Percentiles rank a stretch among this genome's conserved stretches.
Conservation (phyloP, 2,329 filamentous ascomycete genomes). For the Apiospora aurea region DNA sequence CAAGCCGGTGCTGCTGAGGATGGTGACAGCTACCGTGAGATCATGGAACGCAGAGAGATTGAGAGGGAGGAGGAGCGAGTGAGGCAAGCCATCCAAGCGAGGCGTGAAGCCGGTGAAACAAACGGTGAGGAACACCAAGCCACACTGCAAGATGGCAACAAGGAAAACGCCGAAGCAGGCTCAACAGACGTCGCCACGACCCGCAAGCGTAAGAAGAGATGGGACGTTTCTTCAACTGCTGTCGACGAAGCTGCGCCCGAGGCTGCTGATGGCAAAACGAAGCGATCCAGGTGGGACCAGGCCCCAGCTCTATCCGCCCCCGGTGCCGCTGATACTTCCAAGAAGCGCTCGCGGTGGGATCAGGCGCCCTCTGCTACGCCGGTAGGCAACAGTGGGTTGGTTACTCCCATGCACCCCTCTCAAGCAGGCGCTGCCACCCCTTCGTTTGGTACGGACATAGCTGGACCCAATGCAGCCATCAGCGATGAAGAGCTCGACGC, state of each 20-base stretch:
- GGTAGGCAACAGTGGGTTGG: constrained; percentile 75
- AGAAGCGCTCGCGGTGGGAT: constrained; percentile 89
- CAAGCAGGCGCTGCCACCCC: constrained; percentile 62
- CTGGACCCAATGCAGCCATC: constrained; percentile 78
- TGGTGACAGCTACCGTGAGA: constrained; percentile 83
- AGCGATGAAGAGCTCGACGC: constrained; percentile 94
- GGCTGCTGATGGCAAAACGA: constrained; percentile 66
- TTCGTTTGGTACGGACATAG: constrained; percentile 83
- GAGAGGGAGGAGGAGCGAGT: constrained; percentile 95
- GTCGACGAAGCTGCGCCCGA: constrained; percentile 54
- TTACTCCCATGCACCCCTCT: constrained; percentile 78
- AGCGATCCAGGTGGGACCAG: constrained; percentile 89
- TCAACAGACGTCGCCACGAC: constrained; percentile 69
- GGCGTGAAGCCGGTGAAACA: constrained; percentile 62
- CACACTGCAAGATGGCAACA: constrained; percentile 76
- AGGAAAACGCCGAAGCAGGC: constrained; percentile 76
- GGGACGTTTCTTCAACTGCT: constrained; percentile 77
- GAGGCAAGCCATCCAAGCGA: constrained; percentile 78
- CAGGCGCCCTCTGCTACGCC: constrained; percentile 85
- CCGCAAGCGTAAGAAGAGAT: constrained; percentile 91
- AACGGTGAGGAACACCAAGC: constrained; percentile 70
- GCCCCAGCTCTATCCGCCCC: constrained; percentile 66
- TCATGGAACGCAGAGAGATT: constrained; percentile 89
- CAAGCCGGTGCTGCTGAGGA: constrained; percentile 72
- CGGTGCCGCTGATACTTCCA: constrained; percentile 63